Evolutionary conservation across 768 basidiomycete species (phyloP).

Genomic region (Tricholoma furcatifolium): DNA sequence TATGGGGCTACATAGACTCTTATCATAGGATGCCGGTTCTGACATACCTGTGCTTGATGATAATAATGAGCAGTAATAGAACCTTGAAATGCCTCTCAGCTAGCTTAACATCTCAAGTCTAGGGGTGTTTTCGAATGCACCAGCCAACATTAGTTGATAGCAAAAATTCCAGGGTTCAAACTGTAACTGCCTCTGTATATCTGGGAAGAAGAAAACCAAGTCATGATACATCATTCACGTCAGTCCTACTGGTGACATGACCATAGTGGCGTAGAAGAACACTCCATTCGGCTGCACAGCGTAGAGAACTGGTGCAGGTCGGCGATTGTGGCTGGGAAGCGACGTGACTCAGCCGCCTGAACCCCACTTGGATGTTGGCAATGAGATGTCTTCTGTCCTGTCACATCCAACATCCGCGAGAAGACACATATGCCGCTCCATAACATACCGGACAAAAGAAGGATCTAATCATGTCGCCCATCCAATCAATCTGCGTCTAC

Average conservation of each 20-base stretch:
- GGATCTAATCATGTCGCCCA: neutral
- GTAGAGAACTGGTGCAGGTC: neutral
- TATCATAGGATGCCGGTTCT: too few species aligned
- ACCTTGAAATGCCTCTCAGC: too few species aligned
- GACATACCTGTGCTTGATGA: too few species aligned
- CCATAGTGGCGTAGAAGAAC: constrained; percentile 1
- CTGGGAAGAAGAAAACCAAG: neutral
- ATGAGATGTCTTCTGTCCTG: too few species aligned
- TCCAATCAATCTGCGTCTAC: constrained; percentile 48
- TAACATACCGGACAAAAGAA: neutral
- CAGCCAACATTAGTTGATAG: too few species aligned
- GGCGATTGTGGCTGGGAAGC: too few species aligned
- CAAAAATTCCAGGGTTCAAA: too few species aligned
- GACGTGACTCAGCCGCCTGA: neutral
- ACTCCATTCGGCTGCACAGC: neutral
- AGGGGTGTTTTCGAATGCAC: too few species aligned
- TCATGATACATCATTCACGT: neutral
- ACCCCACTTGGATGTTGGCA: neutral
- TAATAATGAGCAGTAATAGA: too few species aligned
- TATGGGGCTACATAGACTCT: too few species aligned
- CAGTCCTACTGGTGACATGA: neutral
- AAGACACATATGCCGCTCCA: neutral
- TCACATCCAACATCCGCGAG: too few species aligned
- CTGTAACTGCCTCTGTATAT: neutral
- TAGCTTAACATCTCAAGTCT: too few species aligned